These are phyloP conservation scores for Prunus kanzakura DNA, from an alignment of 306 rosid species.

Conservation along the genomic window DNA sequence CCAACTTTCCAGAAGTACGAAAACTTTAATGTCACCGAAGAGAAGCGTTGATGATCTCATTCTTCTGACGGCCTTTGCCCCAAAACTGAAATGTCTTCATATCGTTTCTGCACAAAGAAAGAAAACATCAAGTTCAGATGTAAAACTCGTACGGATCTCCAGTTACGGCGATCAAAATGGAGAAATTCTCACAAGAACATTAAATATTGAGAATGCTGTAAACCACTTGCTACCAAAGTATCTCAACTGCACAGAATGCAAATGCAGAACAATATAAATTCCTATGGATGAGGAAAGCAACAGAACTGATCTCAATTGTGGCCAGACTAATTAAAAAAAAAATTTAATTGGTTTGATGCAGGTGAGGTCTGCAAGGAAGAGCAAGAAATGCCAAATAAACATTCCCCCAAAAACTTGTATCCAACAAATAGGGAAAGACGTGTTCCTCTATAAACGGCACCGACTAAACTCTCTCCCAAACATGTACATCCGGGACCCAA, in stretches of 20 bases:
- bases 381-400: background rate
- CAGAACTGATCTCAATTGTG: background rate
- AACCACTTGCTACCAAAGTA: background rate
- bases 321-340: background rate
- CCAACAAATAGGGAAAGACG: background rate
- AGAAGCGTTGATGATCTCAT: slow-evolving; percentile 20
- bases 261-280: background rate
- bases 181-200: background rate
- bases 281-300: background rate
- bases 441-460: background rate
- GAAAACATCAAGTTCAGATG: background rate
- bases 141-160: background rate
- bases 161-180: background rate
- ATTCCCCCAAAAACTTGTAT: background rate
- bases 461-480: background rate
- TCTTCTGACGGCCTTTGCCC: slow-evolving; percentile 60
- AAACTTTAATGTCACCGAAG: slow-evolving; percentile 6
- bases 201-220: background rate
- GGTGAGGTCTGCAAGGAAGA: background rate
- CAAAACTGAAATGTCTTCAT: slow-evolving; percentile 54
- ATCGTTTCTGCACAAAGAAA: slow-evolving; percentile 49
- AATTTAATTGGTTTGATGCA: background rate
- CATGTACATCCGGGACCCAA: background rate
- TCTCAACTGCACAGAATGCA: background rate
- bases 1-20: slow-evolving; percentile 34